These are phyloP conservation scores for Kwoniella europaea DNA, from an alignment of 768 basidiomycete species.

Conservation along the genomic window DNA sequence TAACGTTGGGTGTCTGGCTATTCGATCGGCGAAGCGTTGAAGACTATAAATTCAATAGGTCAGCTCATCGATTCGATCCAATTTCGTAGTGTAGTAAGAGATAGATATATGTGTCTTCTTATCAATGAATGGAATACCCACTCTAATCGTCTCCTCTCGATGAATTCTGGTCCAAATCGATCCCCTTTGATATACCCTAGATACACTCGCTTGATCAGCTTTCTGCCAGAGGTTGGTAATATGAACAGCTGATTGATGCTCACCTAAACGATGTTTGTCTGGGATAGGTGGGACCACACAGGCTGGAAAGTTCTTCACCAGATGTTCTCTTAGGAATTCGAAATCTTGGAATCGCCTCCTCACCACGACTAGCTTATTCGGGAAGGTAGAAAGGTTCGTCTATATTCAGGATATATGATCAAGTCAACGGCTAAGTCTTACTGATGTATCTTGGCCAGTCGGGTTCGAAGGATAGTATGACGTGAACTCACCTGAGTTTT, in stretches of 20 bases:
- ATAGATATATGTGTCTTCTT: no score
- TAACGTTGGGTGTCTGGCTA: slow-evolving; percentile 91
- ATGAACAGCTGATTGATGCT: slow-evolving; percentile 50
- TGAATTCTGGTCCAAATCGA: slow-evolving; percentile 94
- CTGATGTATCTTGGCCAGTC: no score
- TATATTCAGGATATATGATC: slow-evolving; percentile 53
- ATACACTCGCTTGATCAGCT: not conserved
- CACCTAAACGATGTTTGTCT: slow-evolving; percentile 94
- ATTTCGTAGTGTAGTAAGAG: no score
- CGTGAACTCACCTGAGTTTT: slow-evolving; percentile 73
- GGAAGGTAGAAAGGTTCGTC: slow-evolving; percentile 91
- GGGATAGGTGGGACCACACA: slow-evolving; percentile 97
- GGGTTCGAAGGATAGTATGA: not conserved
- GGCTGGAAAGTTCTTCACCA: slow-evolving; percentile 90
- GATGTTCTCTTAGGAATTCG: slow-evolving; percentile 85
- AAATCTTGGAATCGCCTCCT: slow-evolving; percentile 96
- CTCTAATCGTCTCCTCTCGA: slow-evolving; percentile 89
- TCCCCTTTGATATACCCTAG: slow-evolving; percentile 97
- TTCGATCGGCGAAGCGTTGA: slow-evolving; percentile 85
- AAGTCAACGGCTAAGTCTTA: no score
- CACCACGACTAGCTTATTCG: slow-evolving; percentile 61
- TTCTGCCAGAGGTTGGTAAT: not conserved
- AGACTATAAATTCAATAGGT: slow-evolving; percentile 61
- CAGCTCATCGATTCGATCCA: no score
- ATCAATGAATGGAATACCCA: slow-evolving; percentile 59